These are phyloP conservation scores for Phytophthora pseudosyringae DNA, from an alignment of 352 stramenopile species.

Conservation along the genomic window DNA sequence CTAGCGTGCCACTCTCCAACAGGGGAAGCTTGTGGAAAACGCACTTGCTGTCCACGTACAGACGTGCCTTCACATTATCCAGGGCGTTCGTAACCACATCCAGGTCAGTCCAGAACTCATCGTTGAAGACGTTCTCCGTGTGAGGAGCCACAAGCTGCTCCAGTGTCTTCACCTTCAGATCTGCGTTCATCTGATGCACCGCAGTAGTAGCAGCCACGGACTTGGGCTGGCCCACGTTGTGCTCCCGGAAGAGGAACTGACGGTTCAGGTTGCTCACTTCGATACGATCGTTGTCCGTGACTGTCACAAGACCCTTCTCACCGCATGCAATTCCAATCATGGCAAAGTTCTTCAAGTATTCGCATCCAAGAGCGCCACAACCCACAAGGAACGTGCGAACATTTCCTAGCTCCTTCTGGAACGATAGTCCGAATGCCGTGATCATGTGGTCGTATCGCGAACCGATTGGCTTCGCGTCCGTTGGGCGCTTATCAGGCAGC, in stretches of 20 bases:
- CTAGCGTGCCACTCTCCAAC: constrained; percentile 98
- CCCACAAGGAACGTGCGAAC: constrained; percentile 85
- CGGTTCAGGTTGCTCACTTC: constrained; percentile 91
- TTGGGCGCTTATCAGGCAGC: constrained; percentile 65
- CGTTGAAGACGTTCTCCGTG: constrained; percentile 84
- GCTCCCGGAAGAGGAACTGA: constrained; percentile 87
- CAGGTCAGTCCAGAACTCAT: constrained; percentile 82
- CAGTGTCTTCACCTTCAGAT: constrained; percentile 82
- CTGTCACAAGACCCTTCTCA: constrained; percentile 78
- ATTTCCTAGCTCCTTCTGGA: constrained; percentile 71
- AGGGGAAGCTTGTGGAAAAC: constrained; percentile 97
- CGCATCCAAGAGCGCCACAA: constrained; percentile 81
- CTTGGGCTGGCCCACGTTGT: constrained; percentile 88
- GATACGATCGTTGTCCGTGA: constrained; percentile 89
- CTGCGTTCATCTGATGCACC: constrained; percentile 75
- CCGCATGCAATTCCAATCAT: constrained; percentile 83
- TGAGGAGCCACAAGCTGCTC: constrained; percentile 83
- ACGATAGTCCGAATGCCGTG: constrained; percentile 68
- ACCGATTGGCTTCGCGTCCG: constrained; percentile 56
- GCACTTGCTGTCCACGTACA: constrained; percentile 99
- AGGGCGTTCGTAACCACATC: constrained; percentile 99
- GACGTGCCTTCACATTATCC: constrained; percentile 98
- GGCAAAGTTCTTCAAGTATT: constrained; percentile 90
- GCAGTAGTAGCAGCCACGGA: constrained; percentile 81
- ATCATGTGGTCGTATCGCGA: constrained; percentile 88